Evolutionary conservation across 768 basidiomycete genomes (phyloP).

Genomic region (Postia placenta): DNA sequence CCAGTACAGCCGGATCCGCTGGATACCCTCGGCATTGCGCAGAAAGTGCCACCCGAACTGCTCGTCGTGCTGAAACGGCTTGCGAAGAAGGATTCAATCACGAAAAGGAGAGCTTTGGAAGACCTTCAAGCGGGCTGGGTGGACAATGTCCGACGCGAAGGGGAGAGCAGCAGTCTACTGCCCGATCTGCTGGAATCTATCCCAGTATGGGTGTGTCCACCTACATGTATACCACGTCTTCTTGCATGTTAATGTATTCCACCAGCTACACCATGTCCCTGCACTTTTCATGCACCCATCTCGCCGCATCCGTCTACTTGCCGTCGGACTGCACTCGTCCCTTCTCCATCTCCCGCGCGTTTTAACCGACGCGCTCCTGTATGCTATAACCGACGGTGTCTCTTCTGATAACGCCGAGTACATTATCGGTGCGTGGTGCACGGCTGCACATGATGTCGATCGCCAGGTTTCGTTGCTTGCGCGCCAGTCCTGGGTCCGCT

Average conservation of each 20-base stretch:
- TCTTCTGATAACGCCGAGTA: conserved; percentile 45
- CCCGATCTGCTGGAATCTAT: conserved; percentile 52
- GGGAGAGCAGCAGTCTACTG: conserved; percentile 33
- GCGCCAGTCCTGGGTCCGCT: conserved; percentile 46
- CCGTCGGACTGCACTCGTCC: conserved; percentile 55
- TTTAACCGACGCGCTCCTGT: conserved; percentile 42
- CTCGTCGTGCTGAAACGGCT: conserved; percentile 76
- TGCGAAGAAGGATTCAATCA: conserved; percentile 86
- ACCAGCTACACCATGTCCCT: conserved; percentile 81
- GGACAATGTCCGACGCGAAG: conserved; percentile 40
- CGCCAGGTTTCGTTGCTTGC: conserved; percentile 48
- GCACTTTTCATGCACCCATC: conserved; percentile 76
- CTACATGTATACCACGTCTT: background rate
- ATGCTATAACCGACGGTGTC: conserved; percentile 38
- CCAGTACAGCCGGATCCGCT: conserved; percentile 79
- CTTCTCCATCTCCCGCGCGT: conserved; percentile 50
- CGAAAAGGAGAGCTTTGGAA: conserved; percentile 79
- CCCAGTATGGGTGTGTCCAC: conserved; percentile 82
- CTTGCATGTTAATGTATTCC: background rate
- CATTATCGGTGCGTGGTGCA: conserved; percentile 67
- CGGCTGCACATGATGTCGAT: conserved; percentile 69
- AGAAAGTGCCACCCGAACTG: conserved; percentile 71
- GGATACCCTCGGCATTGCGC: conserved; percentile 74
- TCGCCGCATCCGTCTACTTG: conserved; percentile 61
- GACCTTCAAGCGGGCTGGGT: conserved; percentile 72